Evolutionary conservation across 2,329 filamentous ascomycete genomes (phyloP).

Genomic region (Ceratocystis harringtonii): DNA sequence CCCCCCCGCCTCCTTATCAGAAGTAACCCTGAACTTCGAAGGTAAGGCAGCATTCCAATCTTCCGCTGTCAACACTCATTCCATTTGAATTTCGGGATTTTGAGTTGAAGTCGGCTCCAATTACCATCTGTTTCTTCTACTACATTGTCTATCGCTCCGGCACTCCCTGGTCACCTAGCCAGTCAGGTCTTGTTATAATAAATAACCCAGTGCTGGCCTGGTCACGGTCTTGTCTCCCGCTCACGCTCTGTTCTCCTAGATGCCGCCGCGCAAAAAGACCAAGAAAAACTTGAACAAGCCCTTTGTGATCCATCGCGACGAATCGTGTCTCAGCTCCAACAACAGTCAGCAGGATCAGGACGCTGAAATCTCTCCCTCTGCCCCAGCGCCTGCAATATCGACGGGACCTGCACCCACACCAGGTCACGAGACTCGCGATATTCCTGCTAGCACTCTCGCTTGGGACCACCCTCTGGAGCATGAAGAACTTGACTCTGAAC

Average conservation of each 20-base stretch:
- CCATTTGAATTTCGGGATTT: neutral
- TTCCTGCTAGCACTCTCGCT: neutral
- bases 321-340: constrained; percentile 17
- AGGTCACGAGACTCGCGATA: neutral
- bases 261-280: constrained; percentile 15
- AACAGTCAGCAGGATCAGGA: constrained; percentile 10
- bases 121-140: neutral
- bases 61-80: constrained; percentile 5
- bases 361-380: neutral
- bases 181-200: neutral
- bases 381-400: too few relatives aligned
- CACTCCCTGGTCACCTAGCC: neutral
- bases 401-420: neutral
- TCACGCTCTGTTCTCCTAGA: constrained; percentile 9
- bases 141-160: neutral
- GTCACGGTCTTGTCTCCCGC: neutral
- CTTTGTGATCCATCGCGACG: constrained; percentile 17
- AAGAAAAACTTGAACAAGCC: constrained; percentile 10
- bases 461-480: constrained; percentile 2
- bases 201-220: neutral
- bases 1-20: neutral
- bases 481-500: constrained; percentile 5
- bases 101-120: neutral
- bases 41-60: neutral
- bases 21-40: neutral